These are phyloP conservation scores for Ustilago esculenta DNA, from an alignment of 1,284 basidiomycete genomes.

Conservation along the genomic window DNA sequence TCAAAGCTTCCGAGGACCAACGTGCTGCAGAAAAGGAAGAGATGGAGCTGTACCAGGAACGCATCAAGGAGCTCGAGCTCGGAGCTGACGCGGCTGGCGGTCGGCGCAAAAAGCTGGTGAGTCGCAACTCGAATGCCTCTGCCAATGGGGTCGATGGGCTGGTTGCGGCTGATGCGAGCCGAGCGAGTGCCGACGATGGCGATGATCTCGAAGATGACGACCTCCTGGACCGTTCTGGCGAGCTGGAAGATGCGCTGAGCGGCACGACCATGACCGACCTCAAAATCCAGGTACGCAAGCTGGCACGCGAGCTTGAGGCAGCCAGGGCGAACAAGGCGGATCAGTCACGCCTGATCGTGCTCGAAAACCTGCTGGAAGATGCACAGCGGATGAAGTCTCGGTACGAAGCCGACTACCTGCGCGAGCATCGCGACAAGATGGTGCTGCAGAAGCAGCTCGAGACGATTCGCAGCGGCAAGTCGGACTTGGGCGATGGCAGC, in stretches of 20 bases:
- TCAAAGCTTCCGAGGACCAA: conserved; percentile 72
- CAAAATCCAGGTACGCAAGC: conserved; percentile 82
- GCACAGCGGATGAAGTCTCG: conserved; percentile 86
- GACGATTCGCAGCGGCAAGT: conserved; percentile 84
- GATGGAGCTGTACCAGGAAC: conserved; percentile 87
- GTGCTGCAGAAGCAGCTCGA: conserved; percentile 84
- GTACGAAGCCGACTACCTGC: conserved; percentile 88
- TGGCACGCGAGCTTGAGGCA: conserved; percentile 83
- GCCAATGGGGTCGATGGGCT: conserved; percentile 53
- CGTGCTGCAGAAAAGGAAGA: conserved; percentile 83
- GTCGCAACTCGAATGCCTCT: conserved; percentile 40
- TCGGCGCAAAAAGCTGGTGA: conserved; percentile 67
- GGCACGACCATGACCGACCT: conserved; percentile 86
- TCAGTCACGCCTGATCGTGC: conserved; percentile 77
- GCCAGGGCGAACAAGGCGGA: conserved; percentile 79
- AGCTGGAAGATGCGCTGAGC: conserved; percentile 83
- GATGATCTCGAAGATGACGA: conserved; percentile 32
- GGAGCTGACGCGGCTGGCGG: conserved; percentile 63
- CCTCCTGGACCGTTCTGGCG: conserved; percentile 75
- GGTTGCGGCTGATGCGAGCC: conserved; percentile 37
- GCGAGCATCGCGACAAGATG: conserved; percentile 83
- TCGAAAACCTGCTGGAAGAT: conserved; percentile 90
- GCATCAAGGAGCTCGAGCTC: conserved; percentile 87
- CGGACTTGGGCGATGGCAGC: conserved; percentile 78
- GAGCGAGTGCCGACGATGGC: conserved; percentile 19